phyloP scores from a whole-genome alignment of 768 basidiomycete genomes.

The Lactarius trivialis region DNA sequence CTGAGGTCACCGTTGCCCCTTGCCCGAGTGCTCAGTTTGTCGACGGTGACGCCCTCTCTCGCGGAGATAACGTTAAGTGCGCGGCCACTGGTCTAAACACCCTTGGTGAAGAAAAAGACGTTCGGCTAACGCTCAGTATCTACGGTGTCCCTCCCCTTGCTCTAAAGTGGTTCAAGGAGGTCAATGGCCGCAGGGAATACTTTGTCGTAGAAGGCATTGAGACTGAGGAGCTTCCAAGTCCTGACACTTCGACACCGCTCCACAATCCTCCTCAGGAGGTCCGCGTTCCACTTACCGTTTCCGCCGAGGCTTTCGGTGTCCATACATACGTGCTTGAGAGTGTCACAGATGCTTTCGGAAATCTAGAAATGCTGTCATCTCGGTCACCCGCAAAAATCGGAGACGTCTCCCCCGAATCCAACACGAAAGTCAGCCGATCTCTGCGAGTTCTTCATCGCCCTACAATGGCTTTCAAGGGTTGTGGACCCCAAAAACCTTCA shows the following conservation, averaged over 20 bases:
- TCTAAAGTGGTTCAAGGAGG: constrained; percentile 66
- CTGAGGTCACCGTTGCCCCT: constrained; percentile 66
- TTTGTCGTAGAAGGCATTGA: constrained; percentile 85
- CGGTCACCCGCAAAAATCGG: constrained; percentile 19
- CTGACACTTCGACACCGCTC: constrained; percentile 24
- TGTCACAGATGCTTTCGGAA: constrained; percentile 78
- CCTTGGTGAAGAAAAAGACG: constrained; percentile 51
- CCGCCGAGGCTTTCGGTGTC: constrained; percentile 56
- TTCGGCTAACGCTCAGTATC: constrained; percentile 57
- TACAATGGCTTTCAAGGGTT: constrained; percentile 63
- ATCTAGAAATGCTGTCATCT: constrained; percentile 34
- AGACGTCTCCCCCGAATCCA: constrained; percentile 27
- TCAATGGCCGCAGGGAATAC: constrained; percentile 58
- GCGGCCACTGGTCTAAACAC: constrained; percentile 31
- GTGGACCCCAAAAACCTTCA: constrained; percentile 62
- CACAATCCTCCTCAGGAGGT: constrained; percentile 46
- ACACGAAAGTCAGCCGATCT: constrained; percentile 49
- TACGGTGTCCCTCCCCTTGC: constrained; percentile 71
- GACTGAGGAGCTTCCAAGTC: constrained; percentile 38
- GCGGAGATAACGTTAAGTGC: constrained; percentile 50
- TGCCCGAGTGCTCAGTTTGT: constrained; percentile 74
- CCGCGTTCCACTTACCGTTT: constrained; percentile 59
- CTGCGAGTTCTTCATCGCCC: constrained; percentile 69
- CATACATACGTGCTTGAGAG: constrained; percentile 74
- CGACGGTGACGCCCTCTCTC: constrained; percentile 36